Evolutionary conservation across 345 rosid species (phyloP).

Genomic region (Garcia nutans): DNA sequence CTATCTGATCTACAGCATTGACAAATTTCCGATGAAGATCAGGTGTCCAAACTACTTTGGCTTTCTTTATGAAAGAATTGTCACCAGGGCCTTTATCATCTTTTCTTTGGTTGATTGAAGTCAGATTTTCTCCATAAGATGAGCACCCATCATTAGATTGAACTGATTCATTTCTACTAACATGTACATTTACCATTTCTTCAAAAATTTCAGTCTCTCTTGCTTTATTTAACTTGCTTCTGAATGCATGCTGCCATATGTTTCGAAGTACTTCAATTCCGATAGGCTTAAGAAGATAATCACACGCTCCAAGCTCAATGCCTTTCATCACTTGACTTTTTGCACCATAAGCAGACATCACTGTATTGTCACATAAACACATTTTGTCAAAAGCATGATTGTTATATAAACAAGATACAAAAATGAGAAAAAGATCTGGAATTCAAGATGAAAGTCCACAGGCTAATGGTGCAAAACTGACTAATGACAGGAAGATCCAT

Average conservation of each 20-base stretch:
- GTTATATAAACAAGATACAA: background rate
- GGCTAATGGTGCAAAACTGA: constrained; percentile 43
- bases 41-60: constrained; percentile 87
- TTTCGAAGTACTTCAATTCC: constrained; percentile 90
- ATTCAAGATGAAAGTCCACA: constrained; percentile 20
- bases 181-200: constrained; percentile 23
- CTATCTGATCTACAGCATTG: constrained; percentile 86
- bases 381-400: background rate
- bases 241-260: constrained; percentile 90
- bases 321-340: constrained; percentile 91
- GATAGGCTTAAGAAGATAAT: constrained; percentile 93
- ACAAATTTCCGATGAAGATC: constrained; percentile 96
- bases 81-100: constrained; percentile 58
- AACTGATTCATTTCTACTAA: constrained; percentile 32
- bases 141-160: constrained; percentile 46
- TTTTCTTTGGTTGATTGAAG: constrained; percentile 56
- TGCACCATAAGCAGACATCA: constrained; percentile 97
- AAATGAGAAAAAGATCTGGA: background rate
- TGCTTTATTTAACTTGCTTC: constrained; percentile 76
- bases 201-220: constrained; percentile 66
- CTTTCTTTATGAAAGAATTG: constrained; percentile 64
- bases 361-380: constrained; percentile 37
- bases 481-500: constrained; percentile 97
- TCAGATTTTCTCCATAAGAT: constrained; percentile 58
- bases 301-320: constrained; percentile 90